phyloP scores from a whole-genome alignment of 176 grass and related monocot genomes.

The Oryza punctata region DNA sequence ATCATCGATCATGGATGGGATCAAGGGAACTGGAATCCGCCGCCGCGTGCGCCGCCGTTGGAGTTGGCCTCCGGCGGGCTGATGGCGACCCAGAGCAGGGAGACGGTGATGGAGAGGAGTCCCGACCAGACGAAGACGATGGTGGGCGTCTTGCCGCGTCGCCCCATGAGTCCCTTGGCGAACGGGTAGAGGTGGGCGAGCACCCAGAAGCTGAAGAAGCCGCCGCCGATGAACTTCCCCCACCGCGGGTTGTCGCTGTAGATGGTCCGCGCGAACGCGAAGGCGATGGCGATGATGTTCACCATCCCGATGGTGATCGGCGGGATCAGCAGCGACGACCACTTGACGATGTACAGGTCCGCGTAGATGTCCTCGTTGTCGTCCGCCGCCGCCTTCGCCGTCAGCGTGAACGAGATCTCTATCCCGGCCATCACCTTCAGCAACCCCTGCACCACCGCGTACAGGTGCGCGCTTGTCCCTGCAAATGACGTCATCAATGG shows the following conservation, averaged over 20 bases:
- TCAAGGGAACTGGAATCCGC: slow-evolving; percentile 78
- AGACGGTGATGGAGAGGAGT: slow-evolving; percentile 73
- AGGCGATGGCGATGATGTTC: slow-evolving; percentile 85
- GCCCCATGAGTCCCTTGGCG: slow-evolving; percentile 87
- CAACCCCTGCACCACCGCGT: slow-evolving; percentile 73
- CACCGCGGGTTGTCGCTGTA: slow-evolving; percentile 79
- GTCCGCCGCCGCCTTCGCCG: slow-evolving; percentile 64
- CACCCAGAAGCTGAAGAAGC: slow-evolving; percentile 94
- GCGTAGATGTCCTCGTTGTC: slow-evolving; percentile 82
- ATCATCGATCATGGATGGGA: neutral
- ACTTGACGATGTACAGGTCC: slow-evolving; percentile 82
- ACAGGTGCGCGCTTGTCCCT: slow-evolving; percentile 74
- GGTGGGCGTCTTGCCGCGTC: slow-evolving; percentile 81
- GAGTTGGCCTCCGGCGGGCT: slow-evolving; percentile 55
- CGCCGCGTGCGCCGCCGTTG: neutral
- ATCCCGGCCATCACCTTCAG: slow-evolving; percentile 87
- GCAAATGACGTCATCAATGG: neutral
- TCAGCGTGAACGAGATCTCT: slow-evolving; percentile 90
- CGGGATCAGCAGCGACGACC: slow-evolving; percentile 80
- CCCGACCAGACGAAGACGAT: slow-evolving; percentile 91
- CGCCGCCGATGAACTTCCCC: slow-evolving; percentile 83
- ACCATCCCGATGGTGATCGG: slow-evolving; percentile 91
- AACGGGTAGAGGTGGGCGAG: slow-evolving; percentile 80
- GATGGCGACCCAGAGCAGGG: slow-evolving; percentile 79
- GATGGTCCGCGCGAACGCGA: slow-evolving; percentile 70